These are phyloP conservation scores for Yamadazyma triangularis DNA, from an alignment of 1,139 yeast genomes.

Conservation along the genomic window DNA sequence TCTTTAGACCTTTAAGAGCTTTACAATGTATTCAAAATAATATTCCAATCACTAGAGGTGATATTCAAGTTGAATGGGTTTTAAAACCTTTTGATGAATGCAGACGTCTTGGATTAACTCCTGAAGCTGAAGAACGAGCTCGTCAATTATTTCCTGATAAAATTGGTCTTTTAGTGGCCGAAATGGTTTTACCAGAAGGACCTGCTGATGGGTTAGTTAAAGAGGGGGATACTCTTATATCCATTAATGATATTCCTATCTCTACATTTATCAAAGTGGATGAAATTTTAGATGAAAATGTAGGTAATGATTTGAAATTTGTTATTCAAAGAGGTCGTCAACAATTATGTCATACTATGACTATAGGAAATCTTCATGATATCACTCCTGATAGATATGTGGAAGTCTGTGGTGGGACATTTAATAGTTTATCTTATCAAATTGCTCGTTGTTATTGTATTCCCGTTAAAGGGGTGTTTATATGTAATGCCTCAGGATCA, in stretches of 20 bases:
- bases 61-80: conserved; percentile 88
- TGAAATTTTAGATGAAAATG: conserved; percentile 69
- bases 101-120: conserved; percentile 75
- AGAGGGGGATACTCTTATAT: conserved; percentile 83
- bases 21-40: conserved; percentile 62
- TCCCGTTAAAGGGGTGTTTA: conserved; percentile 79
- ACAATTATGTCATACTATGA: conserved; percentile 45
- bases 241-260: conserved; percentile 63
- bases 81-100: conserved; percentile 89
- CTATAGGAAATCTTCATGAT: conserved; percentile 70
- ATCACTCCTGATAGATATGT: conserved; percentile 82
- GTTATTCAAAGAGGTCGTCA: conserved; percentile 73
- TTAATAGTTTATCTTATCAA: conserved; percentile 83
- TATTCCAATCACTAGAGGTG: conserved; percentile 65
- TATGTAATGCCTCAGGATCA: conserved; percentile 75
- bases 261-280: conserved; percentile 79
- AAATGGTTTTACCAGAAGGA: conserved; percentile 78
- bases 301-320: conserved; percentile 56
- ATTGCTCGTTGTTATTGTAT: conserved; percentile 81
- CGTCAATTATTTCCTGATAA: conserved; percentile 67
- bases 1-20: conserved; percentile 79
- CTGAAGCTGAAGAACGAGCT: conserved; percentile 68
- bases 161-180: conserved; percentile 83
- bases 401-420: conserved; percentile 81
- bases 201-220: conserved; percentile 72